Conservation (phyloP, 2,329 filamentous ascomycete species). For the Penicillium verrucosum region DNA sequence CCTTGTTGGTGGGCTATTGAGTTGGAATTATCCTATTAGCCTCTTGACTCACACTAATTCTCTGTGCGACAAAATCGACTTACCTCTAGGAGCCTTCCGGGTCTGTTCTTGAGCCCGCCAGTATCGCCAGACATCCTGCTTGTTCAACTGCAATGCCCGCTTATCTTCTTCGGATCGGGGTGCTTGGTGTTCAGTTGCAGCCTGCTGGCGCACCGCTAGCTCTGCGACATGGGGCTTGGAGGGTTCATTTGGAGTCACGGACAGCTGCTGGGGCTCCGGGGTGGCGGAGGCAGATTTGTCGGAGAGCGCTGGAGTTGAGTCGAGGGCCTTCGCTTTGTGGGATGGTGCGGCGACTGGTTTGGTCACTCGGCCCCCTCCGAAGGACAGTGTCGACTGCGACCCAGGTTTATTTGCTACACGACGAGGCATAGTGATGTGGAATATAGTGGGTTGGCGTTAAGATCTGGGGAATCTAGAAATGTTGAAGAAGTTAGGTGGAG, state of each 20-base stretch:
- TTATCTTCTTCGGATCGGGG: slow-evolving; percentile 35
- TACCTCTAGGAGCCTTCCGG: slow-evolving; percentile 60
- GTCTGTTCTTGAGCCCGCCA: slow-evolving; percentile 71
- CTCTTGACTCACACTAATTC: not conserved
- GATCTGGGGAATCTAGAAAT: not conserved
- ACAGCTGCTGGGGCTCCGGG: slow-evolving; percentile 27
- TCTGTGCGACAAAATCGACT: slow-evolving; percentile 9
- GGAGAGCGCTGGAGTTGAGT: slow-evolving; percentile 37
- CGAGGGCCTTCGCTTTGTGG: slow-evolving; percentile 33
- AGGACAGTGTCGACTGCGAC: slow-evolving; percentile 60
- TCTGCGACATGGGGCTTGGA: slow-evolving; percentile 36
- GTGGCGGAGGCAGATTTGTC: slow-evolving; percentile 21
- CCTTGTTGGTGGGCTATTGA: slow-evolving; percentile 69
- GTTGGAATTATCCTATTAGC: not conserved
- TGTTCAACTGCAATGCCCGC: slow-evolving; percentile 61
- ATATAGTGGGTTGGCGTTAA: not conserved
- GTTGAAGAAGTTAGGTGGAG: slow-evolving; percentile 6
- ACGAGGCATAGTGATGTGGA: slow-evolving; percentile 40
- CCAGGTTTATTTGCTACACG: slow-evolving; percentile 37
- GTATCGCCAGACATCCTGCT: slow-evolving; percentile 70
- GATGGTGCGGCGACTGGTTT: slow-evolving; percentile 49
- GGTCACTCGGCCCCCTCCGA: slow-evolving; percentile 58
- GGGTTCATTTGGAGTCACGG: slow-evolving; percentile 25
- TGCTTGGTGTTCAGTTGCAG: slow-evolving; percentile 43
- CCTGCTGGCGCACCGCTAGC: slow-evolving; percentile 46